phyloP scores from a whole-genome alignment of 2,329 filamentous ascomycete genomes.

The Xylaria digitata region DNA sequence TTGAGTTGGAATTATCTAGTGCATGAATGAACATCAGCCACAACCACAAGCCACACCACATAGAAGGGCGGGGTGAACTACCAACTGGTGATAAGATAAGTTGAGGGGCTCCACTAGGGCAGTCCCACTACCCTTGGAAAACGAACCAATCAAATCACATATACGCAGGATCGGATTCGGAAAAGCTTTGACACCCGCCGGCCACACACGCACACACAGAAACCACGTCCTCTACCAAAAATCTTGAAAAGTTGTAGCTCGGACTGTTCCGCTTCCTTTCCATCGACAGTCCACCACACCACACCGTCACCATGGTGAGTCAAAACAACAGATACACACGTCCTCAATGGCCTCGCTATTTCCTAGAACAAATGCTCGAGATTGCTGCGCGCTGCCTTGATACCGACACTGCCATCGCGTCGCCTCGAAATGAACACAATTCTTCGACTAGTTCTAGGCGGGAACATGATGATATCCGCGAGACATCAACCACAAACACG shows the following conservation, averaged over 20 bases:
- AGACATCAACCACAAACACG: background rate
- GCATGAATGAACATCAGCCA: conserved; percentile 24
- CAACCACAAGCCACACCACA: conserved; percentile 23
- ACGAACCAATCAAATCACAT: conserved; percentile 37
- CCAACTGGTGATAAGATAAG: conserved; percentile 36
- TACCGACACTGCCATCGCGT: conserved; percentile 1
- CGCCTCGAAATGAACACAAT: conserved; percentile 19
- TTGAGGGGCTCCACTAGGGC: conserved; percentile 37
- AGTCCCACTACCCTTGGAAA: conserved; percentile 20
- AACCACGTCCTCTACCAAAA: conserved; percentile 39
- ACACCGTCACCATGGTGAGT: conserved; percentile 41
- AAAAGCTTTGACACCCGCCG: conserved; percentile 37
- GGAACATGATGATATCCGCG: background rate
- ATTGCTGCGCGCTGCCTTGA: conserved; percentile 5
- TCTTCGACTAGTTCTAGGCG: conserved; percentile 1
- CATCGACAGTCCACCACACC: conserved; percentile 40
- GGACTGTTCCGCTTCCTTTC: conserved; percentile 38
- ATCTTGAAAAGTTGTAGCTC: conserved; percentile 39
- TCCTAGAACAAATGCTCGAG: conserved; percentile 39
- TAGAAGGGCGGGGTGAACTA: conserved; percentile 30
- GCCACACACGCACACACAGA: conserved; percentile 40
- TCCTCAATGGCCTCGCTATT: conserved; percentile 28
- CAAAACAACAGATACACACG: conserved; percentile 6
- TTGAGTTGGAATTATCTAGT: too few species aligned
- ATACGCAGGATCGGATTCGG: conserved; percentile 29